These are phyloP conservation scores for Rosa hybrid DNA, from an alignment of 331 rosid genomes.

Conservation along the genomic window DNA sequence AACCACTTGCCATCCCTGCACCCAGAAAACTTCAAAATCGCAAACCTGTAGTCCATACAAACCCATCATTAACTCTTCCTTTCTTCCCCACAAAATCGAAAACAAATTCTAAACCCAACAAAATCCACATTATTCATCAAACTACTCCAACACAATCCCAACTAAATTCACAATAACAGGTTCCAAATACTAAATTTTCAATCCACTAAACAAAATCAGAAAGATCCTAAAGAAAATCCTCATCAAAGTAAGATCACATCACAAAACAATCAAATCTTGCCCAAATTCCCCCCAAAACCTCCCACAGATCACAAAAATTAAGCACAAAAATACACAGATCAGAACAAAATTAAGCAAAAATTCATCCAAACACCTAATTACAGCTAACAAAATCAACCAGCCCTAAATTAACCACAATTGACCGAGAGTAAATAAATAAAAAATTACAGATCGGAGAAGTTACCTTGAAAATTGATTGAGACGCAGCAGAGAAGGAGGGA, in stretches of 20 bases:
- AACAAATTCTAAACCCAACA: neutral
- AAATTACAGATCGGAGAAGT: neutral
- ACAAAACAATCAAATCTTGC: neutral
- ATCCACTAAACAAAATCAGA: neutral
- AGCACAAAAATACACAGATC: neutral
- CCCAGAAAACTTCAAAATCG: conserved; percentile 9
- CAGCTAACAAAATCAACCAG: neutral
- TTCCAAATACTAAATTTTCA: neutral
- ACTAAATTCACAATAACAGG: neutral
- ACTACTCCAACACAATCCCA: neutral
- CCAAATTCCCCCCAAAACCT: neutral
- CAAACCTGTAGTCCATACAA: conserved; percentile 11
- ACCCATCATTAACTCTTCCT: neutral
- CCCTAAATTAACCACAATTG: neutral
- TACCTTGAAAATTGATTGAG: conserved; percentile 14
- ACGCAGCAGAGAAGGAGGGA: neutral
- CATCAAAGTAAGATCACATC: neutral
- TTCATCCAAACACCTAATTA: neutral
- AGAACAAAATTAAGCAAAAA: neutral
- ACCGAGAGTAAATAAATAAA: too few relatives aligned
- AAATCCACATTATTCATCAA: neutral
- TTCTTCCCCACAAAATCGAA: neutral
- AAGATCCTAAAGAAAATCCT: neutral
- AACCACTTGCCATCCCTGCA: conserved; percentile 54
- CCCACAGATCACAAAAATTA: neutral